Conservation (phyloP, 805 yeast species). For the Cyberlindnera misumaiensis region DNA sequence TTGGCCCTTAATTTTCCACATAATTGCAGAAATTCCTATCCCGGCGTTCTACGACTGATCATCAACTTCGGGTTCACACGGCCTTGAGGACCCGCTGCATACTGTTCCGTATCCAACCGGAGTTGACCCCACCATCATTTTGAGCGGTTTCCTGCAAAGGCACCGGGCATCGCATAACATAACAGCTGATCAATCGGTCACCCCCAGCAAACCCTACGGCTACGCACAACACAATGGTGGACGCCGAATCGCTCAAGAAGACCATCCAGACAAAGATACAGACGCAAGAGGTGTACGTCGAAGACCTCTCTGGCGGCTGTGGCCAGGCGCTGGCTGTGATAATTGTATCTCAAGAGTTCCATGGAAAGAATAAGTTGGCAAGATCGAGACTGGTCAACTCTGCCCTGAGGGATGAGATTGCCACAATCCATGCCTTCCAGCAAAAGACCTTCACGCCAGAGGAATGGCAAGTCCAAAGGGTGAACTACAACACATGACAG, state of each 20-base stretch:
- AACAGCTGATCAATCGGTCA: too few relatives aligned
- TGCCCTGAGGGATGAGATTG: slow-evolving; percentile 77
- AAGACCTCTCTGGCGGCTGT: slow-evolving; percentile 77
- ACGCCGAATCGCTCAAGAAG: slow-evolving; percentile 33
- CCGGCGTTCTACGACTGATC: too few relatives aligned
- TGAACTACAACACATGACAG: slow-evolving; percentile 17
- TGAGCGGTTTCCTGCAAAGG: too few relatives aligned
- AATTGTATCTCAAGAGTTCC: slow-evolving; percentile 67
- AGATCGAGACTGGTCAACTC: slow-evolving; percentile 83
- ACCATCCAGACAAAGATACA: slow-evolving; percentile 49
- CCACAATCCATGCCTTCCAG: slow-evolving; percentile 88
- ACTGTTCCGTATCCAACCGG: too few relatives aligned
- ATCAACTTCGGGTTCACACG: too few relatives aligned
- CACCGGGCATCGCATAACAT: neutral
- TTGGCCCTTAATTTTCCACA: too few relatives aligned
- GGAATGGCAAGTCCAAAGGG: slow-evolving; percentile 57
- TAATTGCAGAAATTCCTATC: too few relatives aligned
- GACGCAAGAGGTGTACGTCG: slow-evolving; percentile 63
- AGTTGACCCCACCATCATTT: too few relatives aligned
- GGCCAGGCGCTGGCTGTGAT: slow-evolving; percentile 96
- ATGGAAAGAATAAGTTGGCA: slow-evolving; percentile 76
- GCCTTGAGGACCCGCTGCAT: too few relatives aligned
- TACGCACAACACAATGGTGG: neutral
- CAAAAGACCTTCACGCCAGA: slow-evolving; percentile 83
- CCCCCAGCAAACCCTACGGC: too few relatives aligned